phyloP scores from a whole-genome alignment of 1,284 basidiomycete species.

The Xerocomus nothofagi region DNA sequence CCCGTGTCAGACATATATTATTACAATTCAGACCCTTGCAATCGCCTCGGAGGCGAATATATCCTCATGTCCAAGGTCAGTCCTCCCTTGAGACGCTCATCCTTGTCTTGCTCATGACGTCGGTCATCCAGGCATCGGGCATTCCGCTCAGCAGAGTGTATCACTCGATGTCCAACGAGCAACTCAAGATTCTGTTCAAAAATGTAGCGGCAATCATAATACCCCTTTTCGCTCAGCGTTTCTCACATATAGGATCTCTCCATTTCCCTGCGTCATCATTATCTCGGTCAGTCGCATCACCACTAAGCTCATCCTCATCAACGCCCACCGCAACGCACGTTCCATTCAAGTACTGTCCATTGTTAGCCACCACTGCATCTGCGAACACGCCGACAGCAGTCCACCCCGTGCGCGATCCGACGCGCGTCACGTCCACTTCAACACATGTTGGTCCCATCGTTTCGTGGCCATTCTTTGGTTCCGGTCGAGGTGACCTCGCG shows the following conservation, averaged over 20 bases:
- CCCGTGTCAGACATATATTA: constrained; percentile 73
- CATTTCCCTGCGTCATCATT: constrained; percentile 57
- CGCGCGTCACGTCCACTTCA: constrained; percentile 13
- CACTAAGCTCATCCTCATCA: constrained; percentile 20
- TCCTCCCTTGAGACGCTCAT: constrained; percentile 6
- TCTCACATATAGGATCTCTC: constrained; percentile 68
- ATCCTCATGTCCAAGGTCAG: constrained; percentile 81
- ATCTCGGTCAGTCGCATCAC: constrained; percentile 31
- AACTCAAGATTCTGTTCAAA: constrained; percentile 60
- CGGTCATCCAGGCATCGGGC: constrained; percentile 55
- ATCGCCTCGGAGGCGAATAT: constrained; percentile 78
- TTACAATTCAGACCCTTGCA: constrained; percentile 79
- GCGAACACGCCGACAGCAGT: constrained; percentile 3
- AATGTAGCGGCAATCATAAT: constrained; percentile 66
- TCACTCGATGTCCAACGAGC: constrained; percentile 61
- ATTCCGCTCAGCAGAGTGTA: constrained; percentile 67
- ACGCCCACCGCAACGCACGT: constrained; percentile 33
- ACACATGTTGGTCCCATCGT: constrained; percentile 70
- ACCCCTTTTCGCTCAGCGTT: constrained; percentile 73
- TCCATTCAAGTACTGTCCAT: constrained; percentile 23
- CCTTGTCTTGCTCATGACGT: constrained; percentile 21
- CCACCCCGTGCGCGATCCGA: not conserved
- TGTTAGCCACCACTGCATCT: constrained; percentile 14
- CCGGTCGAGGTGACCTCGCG: constrained; percentile 66
- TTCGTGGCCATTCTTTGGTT: constrained; percentile 86